These are phyloP conservation scores for Nitzschia putrida DNA, from an alignment of 108 stramenopile species.

Conservation along the genomic window DNA sequence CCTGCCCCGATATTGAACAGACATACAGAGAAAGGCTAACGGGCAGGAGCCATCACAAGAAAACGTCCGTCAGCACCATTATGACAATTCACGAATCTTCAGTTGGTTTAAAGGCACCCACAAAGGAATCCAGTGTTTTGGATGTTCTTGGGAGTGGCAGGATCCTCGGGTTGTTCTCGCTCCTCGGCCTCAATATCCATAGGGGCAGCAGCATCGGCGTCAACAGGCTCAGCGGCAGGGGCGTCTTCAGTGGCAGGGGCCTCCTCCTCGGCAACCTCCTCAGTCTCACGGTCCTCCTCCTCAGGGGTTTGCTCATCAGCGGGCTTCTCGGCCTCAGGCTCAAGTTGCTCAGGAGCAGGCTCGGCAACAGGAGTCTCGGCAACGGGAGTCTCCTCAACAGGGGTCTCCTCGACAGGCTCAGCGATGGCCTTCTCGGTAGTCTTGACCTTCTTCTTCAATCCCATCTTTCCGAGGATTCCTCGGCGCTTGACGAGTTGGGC, in stretches of 20 bases:
- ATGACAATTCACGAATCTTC: neutral
- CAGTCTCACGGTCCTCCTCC: slow-evolving; percentile 13
- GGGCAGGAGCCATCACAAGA: neutral
- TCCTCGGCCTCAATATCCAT: neutral
- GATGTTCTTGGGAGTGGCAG: slow-evolving; percentile 1
- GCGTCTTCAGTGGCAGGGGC: slow-evolving; percentile 10
- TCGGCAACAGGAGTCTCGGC: neutral
- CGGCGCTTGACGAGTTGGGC: slow-evolving; percentile 15
- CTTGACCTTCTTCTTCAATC: slow-evolving; percentile 41
- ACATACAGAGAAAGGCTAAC: no score
- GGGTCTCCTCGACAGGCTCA: slow-evolving; percentile 14
- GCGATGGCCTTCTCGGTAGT: neutral
- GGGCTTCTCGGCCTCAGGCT: slow-evolving; percentile 15
- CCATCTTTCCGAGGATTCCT: slow-evolving; percentile 42
- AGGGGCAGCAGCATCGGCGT: slow-evolving; percentile 6
- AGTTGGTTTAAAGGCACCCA: slow-evolving; percentile 22
- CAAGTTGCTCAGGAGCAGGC: slow-evolving; percentile 11
- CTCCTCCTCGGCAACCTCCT: slow-evolving; percentile 32
- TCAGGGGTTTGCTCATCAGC: slow-evolving; percentile 10
- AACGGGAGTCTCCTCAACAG: slow-evolving; percentile 16
- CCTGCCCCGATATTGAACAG: no score
- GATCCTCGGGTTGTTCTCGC: slow-evolving; percentile 33
- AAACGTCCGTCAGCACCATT: slow-evolving; percentile 1
- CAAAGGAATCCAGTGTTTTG: slow-evolving; percentile 29
- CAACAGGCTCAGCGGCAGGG: neutral